Base-by-base conservation (phyloP, 73 alveolate species). In the Loxodes magnus region DNA sequence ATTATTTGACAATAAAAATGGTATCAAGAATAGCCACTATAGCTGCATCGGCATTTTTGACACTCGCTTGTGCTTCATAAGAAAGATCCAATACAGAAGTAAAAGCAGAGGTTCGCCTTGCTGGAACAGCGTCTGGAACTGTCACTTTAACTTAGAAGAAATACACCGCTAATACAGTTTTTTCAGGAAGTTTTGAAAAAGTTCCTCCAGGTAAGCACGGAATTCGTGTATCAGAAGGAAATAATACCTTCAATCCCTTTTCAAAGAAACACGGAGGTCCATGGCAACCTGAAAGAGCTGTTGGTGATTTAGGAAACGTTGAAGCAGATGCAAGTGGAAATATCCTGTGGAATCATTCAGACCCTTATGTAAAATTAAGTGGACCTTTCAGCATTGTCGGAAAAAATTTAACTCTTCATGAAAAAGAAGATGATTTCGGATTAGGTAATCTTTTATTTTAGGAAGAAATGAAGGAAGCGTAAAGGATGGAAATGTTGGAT, bases 241-340 rank as follows among this genome's bases (percentile, higher is more conserved):
- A 16, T 10, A n/a, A 46, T 1, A 21, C 26, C n/a, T 46, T 23
- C 59, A 46, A 46, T 21, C 59, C 59, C 5, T 46, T 46, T 21
- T 38, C 35, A 9, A 46, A 44, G 26, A 14, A 46, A 21, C 50
- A 46, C 15, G 59, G 59, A 46, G 49, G 49, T 17, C 59, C 59
- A 10, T 46, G 59, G 59, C 9, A 17, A 17, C 5, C 20, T 5
- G 59, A 46, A 46, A 16, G 59, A 16, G 26, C 21, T 23, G 59
- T 46, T 10, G 59, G 59, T 9, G 49, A 46, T 46, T 20, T 46
- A 20, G 59, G 59, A 10, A 46, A 14, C 23, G 10, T 46, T 17
- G 10, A 46, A 44, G 49, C 44, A 17, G 59, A 46, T 22, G 14
- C 7, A 22, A 21, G 26, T 23, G 59, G 59, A 9, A 20, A 20